Percentiles rank a stretch among this genome's conserved stretches.
These are phyloP conservation scores for Berkeleyomyces basicola DNA, from an alignment of 2,329 filamentous ascomycete species.

Conservation along the genomic window DNA sequence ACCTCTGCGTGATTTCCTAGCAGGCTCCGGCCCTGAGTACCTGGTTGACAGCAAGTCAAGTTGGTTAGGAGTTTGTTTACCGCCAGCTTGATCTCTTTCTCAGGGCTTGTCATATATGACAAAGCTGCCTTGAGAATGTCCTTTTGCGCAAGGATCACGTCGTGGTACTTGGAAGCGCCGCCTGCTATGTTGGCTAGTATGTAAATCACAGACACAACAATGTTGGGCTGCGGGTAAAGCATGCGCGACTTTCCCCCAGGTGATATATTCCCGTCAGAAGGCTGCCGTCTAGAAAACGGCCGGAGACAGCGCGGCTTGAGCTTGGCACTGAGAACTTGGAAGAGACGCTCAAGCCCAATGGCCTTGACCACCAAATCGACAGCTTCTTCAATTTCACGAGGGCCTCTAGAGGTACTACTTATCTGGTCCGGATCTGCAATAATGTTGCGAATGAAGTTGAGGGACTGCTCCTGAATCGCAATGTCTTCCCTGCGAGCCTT, in stretches of 20 bases:
- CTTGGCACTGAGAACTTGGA: conserved; percentile 66
- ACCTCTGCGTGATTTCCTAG: conserved; percentile 48
- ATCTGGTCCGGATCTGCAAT: conserved; percentile 26
- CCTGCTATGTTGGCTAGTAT: conserved; percentile 82
- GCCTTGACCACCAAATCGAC: conserved; percentile 68
- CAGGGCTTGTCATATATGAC: conserved; percentile 55
- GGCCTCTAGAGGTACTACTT: conserved; percentile 23
- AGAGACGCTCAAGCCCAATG: conserved; percentile 61
- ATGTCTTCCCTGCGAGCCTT: conserved; percentile 62
- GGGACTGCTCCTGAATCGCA: conserved; percentile 75
- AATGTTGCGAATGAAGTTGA: conserved; percentile 81
- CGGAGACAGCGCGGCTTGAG: conserved; percentile 45
- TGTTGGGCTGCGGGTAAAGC: conserved; percentile 44
- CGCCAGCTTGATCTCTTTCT: conserved; percentile 56
- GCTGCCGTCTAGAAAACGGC: conserved; percentile 30
- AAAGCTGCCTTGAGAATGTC: conserved; percentile 57
- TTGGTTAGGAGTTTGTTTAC: conserved; percentile 78
- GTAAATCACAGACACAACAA: conserved; percentile 62
- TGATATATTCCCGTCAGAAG: conserved; percentile 14
- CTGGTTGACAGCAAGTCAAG: conserved; percentile 67
- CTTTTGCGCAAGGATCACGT: conserved; percentile 60
- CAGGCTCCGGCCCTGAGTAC: conserved; percentile 36
- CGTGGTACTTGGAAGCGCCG: conserved; percentile 59
- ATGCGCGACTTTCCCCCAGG: conserved; percentile 28
- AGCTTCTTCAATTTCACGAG: conserved; percentile 47